phyloP scores from a whole-genome alignment of 345 rosid genomes.

The Microthlaspi erraticum region DNA sequence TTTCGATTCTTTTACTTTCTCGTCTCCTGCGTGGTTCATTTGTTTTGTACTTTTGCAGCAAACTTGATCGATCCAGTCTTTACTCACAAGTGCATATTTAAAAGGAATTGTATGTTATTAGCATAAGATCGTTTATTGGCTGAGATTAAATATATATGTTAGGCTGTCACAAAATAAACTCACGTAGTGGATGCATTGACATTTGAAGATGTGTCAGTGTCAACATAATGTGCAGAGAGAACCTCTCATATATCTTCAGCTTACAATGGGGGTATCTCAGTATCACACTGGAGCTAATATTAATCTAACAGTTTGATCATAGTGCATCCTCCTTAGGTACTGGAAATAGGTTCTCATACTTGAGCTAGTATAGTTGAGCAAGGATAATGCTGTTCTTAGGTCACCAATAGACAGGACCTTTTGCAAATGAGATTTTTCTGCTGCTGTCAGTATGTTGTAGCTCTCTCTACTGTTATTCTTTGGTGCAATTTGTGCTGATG shows the following conservation, averaged over 20 bases:
- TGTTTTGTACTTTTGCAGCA: slow-evolving; percentile 6
- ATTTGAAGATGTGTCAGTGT: slow-evolving; percentile 14
- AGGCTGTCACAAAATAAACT: slow-evolving; percentile 14
- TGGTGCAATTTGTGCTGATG: slow-evolving; percentile 9
- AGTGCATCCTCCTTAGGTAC: slow-evolving; percentile 4
- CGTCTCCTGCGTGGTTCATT: slow-evolving; percentile 14
- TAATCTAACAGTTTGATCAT: slow-evolving; percentile 6
- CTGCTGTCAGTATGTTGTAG: slow-evolving; percentile 18
- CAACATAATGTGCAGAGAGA: background rate
- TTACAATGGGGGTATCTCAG: background rate
- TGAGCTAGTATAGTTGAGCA: slow-evolving; percentile 19
- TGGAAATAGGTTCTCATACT: background rate
- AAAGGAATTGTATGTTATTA: background rate
- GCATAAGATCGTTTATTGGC: background rate
- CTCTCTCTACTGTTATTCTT: slow-evolving; percentile 13
- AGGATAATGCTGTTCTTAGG: slow-evolving; percentile 13
- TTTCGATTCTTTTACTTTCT: background rate
- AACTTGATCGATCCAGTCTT: slow-evolving; percentile 12
- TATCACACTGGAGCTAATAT: background rate
- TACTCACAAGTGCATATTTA: background rate
- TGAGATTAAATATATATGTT: background rate
- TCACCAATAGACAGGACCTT: slow-evolving; percentile 8
- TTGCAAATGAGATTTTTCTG: slow-evolving; percentile 11
- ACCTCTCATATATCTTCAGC: background rate
- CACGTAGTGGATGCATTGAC: slow-evolving; percentile 7